Evolutionary conservation across 2,329 filamentous ascomycete genomes (phyloP), one percentile per base, ranked within the genome.

Genomic region (Dendrostoma leiphaemia): DNA sequence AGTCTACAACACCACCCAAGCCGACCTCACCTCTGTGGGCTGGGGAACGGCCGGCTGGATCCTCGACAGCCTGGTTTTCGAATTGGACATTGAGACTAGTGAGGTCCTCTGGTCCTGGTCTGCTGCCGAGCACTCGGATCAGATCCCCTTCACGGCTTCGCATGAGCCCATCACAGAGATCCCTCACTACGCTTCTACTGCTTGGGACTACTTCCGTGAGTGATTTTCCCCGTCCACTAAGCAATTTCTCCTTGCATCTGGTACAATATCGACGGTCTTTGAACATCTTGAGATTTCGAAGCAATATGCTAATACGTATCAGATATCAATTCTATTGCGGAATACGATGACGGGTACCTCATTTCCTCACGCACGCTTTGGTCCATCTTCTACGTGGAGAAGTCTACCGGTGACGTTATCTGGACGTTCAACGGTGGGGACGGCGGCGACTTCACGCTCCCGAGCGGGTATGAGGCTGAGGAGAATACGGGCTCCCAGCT

Each of bases 121-220:
- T 5, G 51, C 51, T 12, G 51, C 44, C 26, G 50, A 52, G 32
- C 56, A 53, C 17, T 28, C 15, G 26, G 44, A 53, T 28, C 51
- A 53, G 19, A 46, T 53, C 21, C 51, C 51, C 35, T 43, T 53
- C 13, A 34, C 51, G 6, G 51, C 28, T 9, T 53, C 51, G 8
- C 29, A 53, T 28, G 35, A 53, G 35, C 51, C 51, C 44, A 38
- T 53, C 28, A 3, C n/a, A 8, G 41, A 46, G 15, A 53, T 59
- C 21, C 65, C 65, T 3, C 62, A 59, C 43, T 65, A 60, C 41
- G 62, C 62, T 35, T 60, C 60, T 1, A 62, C 63, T 37, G 67
- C 72, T 0, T 83, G 77, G 66, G 79, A 83, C 63, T 81, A 74
- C 58, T 82, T 81, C 63, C 78, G n/a, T n/a, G n/a, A n/a, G n/a